Conservation (phyloP, 2,329 filamentous ascomycete species). For the Monilinia fructicola region DNA sequence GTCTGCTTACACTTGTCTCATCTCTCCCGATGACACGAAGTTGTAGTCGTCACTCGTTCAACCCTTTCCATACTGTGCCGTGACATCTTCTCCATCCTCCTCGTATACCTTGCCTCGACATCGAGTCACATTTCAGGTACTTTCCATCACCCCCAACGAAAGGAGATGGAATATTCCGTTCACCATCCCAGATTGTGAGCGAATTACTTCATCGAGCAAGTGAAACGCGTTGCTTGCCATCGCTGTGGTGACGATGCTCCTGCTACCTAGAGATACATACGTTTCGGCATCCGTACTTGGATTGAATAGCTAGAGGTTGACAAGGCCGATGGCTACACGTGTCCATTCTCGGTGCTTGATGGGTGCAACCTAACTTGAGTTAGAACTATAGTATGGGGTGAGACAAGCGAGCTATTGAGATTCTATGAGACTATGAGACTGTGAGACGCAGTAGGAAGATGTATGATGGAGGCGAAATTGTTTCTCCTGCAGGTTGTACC, state of each 20-base stretch:
- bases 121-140: constrained; percentile 2
- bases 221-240: neutral
- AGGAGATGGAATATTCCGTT: neutral
- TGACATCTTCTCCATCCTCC: no score
- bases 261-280: neutral
- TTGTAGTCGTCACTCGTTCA: neutral
- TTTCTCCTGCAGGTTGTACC: no score
- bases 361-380: no score
- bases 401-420: neutral
- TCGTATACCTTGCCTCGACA: neutral
- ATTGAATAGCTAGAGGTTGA: no score
- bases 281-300: neutral
- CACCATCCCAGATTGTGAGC: neutral
- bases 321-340: no score
- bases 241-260: neutral
- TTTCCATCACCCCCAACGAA: neutral
- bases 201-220: no score
- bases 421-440: no score
- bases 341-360: neutral
- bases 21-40: neutral
- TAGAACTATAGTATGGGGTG: neutral
- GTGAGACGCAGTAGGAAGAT: no score
- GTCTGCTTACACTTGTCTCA: neutral
- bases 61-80: neutral
- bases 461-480: no score